phyloP scores from a whole-genome alignment of 2,329 filamentous ascomycete species.

The Aspergillus flavus region DNA sequence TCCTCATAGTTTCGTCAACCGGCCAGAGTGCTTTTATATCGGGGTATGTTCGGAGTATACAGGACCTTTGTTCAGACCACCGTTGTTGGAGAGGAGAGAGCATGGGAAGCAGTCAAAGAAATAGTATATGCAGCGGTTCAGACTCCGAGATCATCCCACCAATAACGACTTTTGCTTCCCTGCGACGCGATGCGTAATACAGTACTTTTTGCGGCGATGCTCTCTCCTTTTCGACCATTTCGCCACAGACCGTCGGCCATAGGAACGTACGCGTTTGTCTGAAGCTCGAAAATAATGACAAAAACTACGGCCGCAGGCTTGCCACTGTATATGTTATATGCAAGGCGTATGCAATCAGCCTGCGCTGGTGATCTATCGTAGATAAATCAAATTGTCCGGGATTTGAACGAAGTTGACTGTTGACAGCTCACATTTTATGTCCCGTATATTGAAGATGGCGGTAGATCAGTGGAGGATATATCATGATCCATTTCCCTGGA shows the following conservation, averaged over 20 bases:
- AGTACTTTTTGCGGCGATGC: not conserved
- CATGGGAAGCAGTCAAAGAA: not conserved
- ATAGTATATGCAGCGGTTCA: not conserved
- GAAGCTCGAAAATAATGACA: not conserved
- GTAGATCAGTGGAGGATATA: not conserved
- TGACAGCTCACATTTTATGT: slow-evolving; percentile 5
- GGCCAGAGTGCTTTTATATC: not conserved
- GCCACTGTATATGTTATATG: slow-evolving; percentile 6
- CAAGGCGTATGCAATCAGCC: not conserved
- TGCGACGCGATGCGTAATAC: not conserved
- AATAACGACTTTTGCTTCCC: not conserved
- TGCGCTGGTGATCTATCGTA: slow-evolving; percentile 5
- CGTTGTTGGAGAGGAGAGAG: not conserved
- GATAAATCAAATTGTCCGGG: slow-evolving; percentile 6
- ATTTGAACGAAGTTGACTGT: not conserved
- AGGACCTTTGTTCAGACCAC: not conserved
- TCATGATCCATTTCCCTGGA: not conserved
- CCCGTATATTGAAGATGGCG: not conserved
- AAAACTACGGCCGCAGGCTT: not conserved
- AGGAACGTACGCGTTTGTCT: not conserved
- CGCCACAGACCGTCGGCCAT: not conserved
- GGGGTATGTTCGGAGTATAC: not conserved
- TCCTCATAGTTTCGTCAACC: not conserved
- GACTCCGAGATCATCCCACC: not conserved
- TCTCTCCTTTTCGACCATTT: not conserved